phyloP scores from a whole-genome alignment of 257 asterid genomes.

The Coffea canephora region DNA sequence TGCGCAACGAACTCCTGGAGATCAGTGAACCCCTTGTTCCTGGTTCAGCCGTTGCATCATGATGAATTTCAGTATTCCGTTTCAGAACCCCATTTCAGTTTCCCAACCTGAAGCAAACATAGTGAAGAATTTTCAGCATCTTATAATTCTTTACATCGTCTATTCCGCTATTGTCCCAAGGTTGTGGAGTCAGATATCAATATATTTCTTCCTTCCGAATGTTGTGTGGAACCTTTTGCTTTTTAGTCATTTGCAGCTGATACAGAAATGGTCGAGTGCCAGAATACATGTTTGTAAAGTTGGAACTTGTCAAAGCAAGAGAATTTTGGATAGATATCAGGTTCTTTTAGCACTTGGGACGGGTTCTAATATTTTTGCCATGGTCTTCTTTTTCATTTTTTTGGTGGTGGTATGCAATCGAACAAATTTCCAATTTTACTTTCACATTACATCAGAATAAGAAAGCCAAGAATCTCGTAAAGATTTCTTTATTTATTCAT shows the following conservation, averaged over 20 bases:
- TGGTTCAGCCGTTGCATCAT: slow-evolving; percentile 34
- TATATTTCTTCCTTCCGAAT: background rate
- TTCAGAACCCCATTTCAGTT: background rate
- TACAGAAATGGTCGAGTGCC: background rate
- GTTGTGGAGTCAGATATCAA: background rate
- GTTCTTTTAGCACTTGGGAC: background rate
- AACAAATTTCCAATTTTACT: background rate
- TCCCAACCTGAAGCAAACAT: background rate
- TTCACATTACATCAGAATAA: too few species aligned
- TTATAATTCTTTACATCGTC: background rate
- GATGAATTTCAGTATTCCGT: background rate
- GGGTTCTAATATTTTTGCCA: background rate
- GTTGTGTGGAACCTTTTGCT: background rate
- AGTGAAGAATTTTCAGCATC: background rate
- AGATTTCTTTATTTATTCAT: too few species aligned
- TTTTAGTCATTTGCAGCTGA: background rate
- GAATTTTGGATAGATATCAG: background rate
- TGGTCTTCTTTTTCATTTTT: background rate
- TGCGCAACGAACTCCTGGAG: slow-evolving; percentile 68
- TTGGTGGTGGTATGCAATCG: background rate
- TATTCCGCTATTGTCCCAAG: background rate
- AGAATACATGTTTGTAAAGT: background rate
- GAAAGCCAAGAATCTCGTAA: too few species aligned
- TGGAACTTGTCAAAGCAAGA: background rate
- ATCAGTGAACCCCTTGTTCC: slow-evolving; percentile 66